Percentiles rank a stretch among this genome's conserved stretches.
Conservation (phyloP, 73 alveolate species). For the Paramecium biaurelia region DNA sequence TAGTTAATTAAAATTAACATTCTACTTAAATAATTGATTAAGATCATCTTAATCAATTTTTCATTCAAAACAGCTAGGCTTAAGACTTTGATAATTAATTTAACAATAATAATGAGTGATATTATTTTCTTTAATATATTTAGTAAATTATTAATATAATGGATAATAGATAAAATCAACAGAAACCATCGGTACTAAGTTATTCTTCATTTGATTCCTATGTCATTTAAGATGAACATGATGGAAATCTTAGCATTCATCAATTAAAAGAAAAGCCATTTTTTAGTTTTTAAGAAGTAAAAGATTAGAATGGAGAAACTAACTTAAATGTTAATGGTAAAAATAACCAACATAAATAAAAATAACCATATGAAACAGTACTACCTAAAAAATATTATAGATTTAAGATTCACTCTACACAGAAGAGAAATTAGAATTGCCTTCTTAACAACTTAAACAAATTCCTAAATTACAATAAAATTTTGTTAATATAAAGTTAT, state of each 20-base stretch:
- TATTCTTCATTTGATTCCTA: background rate
- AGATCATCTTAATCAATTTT: no score
- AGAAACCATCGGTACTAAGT: background rate
- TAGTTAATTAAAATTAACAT: no score
- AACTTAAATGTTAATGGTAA: background rate
- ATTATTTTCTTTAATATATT: background rate
- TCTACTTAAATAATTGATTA: no score
- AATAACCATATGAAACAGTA: slow-evolving; percentile 39
- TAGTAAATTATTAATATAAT: background rate
- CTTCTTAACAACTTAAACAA: background rate
- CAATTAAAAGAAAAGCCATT: slow-evolving; percentile 27
- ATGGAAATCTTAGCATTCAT: slow-evolving; percentile 5
- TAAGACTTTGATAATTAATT: background rate
- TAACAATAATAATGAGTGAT: background rate
- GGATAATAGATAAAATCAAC: background rate
- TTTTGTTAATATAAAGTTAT: background rate
- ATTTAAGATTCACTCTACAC: background rate
- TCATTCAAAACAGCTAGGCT: background rate
- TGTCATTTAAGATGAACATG: slow-evolving; percentile 8
- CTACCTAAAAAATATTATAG: background rate
- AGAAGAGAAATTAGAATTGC: slow-evolving; percentile 19
- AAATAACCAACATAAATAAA: background rate
- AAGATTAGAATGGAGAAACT: background rate
- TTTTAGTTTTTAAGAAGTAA: slow-evolving; percentile 28
- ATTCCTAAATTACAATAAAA: background rate